A percentile compares a stretch with the other conserved stretches of the same genome.
Conservation (phyloP, 805 yeast genomes). For the Saturnispora mendoncae region DNA sequence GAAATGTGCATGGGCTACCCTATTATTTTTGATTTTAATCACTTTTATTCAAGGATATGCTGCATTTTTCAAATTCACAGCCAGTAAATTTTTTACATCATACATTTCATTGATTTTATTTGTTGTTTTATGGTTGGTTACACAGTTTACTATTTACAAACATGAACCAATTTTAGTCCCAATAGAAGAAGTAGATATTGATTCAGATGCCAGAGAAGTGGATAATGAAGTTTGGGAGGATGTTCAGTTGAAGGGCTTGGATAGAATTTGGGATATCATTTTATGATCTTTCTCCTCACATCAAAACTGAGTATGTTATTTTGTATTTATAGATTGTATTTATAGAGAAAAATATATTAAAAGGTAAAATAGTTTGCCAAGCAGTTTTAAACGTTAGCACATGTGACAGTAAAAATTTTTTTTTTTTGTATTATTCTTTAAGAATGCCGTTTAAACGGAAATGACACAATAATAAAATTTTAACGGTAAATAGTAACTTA, state of each 20-base stretch:
- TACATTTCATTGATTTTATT: constrained; percentile 62
- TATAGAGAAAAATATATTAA: too few species aligned
- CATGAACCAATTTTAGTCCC: constrained; percentile 39
- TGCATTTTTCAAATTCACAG: constrained; percentile 48
- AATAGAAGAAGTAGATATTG: constrained; percentile 46
- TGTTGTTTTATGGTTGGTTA: constrained; percentile 41
- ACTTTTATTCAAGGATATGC: constrained; percentile 64
- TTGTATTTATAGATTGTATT: background rate
- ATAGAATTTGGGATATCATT: constrained; percentile 1
- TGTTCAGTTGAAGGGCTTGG: constrained; percentile 1
- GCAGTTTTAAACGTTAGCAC: background rate
- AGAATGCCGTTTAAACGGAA: too few species aligned
- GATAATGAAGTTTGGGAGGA: constrained; percentile 48
- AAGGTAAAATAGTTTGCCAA: too few species aligned
- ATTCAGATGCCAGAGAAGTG: constrained; percentile 11
- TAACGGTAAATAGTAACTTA: too few species aligned
- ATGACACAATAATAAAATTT: too few species aligned
- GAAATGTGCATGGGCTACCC: constrained; percentile 52
- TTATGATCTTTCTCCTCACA: too few species aligned
- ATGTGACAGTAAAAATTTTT: background rate
- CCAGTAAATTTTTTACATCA: constrained; percentile 53
- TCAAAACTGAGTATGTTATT: background rate
- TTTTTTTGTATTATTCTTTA: background rate
- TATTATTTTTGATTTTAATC: constrained; percentile 43
- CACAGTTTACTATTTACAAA: constrained; percentile 41